A percentile compares a stretch with the other conserved stretches of the same genome.
phyloP scores from a whole-genome alignment of 768 basidiomycete species.

The Xerocomellus intermedius region DNA sequence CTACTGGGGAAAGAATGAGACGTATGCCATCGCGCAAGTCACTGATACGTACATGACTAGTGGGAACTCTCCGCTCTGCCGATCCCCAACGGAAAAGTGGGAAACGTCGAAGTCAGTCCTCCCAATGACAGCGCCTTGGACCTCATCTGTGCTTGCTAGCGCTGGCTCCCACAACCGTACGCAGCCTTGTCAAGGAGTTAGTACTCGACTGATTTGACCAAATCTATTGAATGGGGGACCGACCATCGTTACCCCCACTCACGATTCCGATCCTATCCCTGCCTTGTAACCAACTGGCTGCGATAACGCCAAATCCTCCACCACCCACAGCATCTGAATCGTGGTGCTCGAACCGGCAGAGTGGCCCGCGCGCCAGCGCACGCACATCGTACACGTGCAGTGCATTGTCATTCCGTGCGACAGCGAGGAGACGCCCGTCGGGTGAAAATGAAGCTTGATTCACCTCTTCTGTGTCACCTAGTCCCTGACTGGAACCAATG shows the following conservation, averaged over 20 bases:
- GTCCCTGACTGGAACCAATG: not conserved
- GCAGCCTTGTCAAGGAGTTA: slow-evolving; percentile 47
- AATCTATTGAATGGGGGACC: slow-evolving; percentile 12
- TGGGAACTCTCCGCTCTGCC: slow-evolving; percentile 47
- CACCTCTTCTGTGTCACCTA: slow-evolving; percentile 40
- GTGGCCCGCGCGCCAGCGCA: slow-evolving; percentile 42
- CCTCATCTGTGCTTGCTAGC: slow-evolving; percentile 34
- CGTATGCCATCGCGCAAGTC: slow-evolving; percentile 9
- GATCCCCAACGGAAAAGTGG: slow-evolving; percentile 58
- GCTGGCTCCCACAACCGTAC: slow-evolving; percentile 66
- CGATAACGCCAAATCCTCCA: slow-evolving; percentile 47
- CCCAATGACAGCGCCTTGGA: slow-evolving; percentile 51
- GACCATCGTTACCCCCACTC: slow-evolving; percentile 67
- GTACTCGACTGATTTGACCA: not conserved
- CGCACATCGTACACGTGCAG: slow-evolving; percentile 64
- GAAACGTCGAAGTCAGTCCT: slow-evolving; percentile 56
- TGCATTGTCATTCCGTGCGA: slow-evolving; percentile 58
- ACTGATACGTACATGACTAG: slow-evolving; percentile 56
- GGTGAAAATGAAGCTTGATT: slow-evolving; percentile 54
- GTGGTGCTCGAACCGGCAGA: slow-evolving; percentile 52
- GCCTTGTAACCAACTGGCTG: slow-evolving; percentile 52
- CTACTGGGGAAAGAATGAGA: slow-evolving; percentile 37
- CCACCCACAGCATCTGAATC: slow-evolving; percentile 32
- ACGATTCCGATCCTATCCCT: slow-evolving; percentile 46
- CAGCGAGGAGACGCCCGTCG: slow-evolving; percentile 58